Base-by-base conservation (phyloP, 2,329 filamentous ascomycete genomes). In the Pseudovirgaria hyperparasitica region DNA sequence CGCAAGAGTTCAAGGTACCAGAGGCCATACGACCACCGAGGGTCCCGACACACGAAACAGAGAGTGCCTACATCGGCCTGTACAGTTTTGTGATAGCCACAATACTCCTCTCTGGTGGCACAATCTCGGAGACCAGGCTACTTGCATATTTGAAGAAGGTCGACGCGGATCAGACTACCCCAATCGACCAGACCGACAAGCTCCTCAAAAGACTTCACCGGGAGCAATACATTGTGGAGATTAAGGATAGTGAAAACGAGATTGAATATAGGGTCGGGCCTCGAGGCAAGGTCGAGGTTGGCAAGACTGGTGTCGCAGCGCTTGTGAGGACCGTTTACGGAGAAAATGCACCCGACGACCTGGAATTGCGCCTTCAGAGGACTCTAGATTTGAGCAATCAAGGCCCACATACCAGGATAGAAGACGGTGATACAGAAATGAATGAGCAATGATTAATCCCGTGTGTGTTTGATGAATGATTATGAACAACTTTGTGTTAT, bases 251-350 rank as follows among this genome's bases (percentile, higher is more conserved):
- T 37, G 82, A 92, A 19, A 76, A 87, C 36, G 65, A 71, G 3
- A 65, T 84, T 6, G 85, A 82, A 25, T 98, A 82, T 67, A 70
- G 80, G 30, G 70, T 94, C 9, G 90, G 90, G 2, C 78, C 84
- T 5, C 69, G 90, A 13, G 87, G 81, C 5, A 90, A 80, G 54
- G 65, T 86, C 6, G 90, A 96, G 53, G 70, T 96, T 19, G 82
- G 80, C 0, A 63, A 75, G n/a, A 67, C 73, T 26, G 82, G 80
- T 1, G 78, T 90, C 9, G 71, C 74, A 11, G 74, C 72, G 1
- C 55, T 94, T 36, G 72, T 85, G 4, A 58, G 58, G 34, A 55
- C 54, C 26, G 66, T 76, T 2, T 72, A 67, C 45, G 71, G 46
- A 5, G 42, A 46, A 11, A 38, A 44, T 13, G 38, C 31, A 8